phyloP scores from a whole-genome alignment of 2,329 filamentous ascomycete species.

The Fusarium annulatum region DNA sequence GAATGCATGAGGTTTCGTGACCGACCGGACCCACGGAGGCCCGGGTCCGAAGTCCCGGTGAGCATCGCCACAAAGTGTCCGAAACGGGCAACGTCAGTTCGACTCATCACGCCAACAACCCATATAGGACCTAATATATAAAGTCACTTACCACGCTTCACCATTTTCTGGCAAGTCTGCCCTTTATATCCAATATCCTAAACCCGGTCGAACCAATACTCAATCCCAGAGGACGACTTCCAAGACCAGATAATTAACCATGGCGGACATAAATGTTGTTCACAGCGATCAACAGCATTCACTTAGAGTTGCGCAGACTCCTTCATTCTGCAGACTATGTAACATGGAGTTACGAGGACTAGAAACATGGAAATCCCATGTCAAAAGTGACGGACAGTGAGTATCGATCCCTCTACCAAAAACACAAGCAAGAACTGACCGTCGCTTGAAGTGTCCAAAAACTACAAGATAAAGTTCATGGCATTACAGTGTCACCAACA shows the following conservation, averaged over 20 bases:
- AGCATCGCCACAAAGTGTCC: neutral
- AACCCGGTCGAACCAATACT: neutral
- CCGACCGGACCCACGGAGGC: neutral
- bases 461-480: neutral
- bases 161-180: too few species aligned
- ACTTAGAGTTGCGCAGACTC: neutral
- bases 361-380: neutral
- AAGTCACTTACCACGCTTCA: neutral
- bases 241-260: neutral
- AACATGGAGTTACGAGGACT: neutral
- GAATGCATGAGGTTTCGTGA: too few species aligned
- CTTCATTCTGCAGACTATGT: neutral
- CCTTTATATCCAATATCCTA: neutral
- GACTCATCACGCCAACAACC: neutral
- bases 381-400: constrained; percentile 1
- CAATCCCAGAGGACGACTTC: neutral
- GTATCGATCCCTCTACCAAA: accelerated
- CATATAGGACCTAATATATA: neutral
- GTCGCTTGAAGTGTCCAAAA: neutral
- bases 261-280: neutral
- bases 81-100: neutral
- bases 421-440: accelerated
- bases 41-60: neutral
- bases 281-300: neutral
- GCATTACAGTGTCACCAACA: neutral